Percentiles rank a stretch among this genome's conserved stretches.
Evolutionary conservation across 441 rosid genomes (phyloP).

Genomic region (Erodium texanum): DNA sequence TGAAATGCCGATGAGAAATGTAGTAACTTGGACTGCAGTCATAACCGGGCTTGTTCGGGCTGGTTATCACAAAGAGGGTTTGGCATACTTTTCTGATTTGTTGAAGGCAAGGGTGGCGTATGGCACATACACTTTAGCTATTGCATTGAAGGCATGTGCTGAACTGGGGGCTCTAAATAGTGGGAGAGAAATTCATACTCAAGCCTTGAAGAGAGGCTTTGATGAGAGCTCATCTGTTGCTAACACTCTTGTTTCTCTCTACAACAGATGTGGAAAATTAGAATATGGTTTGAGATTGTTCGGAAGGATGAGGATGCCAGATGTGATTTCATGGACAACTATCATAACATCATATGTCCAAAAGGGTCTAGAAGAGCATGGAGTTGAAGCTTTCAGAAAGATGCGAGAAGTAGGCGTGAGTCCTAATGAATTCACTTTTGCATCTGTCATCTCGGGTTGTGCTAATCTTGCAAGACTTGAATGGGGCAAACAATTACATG

Average conservation of each 20-base stretch:
- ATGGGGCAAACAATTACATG: constrained; percentile 83
- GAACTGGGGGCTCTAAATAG: constrained; percentile 40
- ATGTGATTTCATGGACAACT: constrained; percentile 84
- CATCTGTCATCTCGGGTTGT: constrained; percentile 55
- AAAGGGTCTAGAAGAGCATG: constrained; percentile 47
- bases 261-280: constrained; percentile 70
- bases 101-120: constrained; percentile 35
- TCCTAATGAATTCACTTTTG: constrained; percentile 69
- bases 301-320: constrained; percentile 47
- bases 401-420: constrained; percentile 45
- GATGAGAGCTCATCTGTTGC: constrained; percentile 47
- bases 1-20: constrained; percentile 60
- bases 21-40: constrained; percentile 75
- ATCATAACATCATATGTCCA: constrained; percentile 47
- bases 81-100: constrained; percentile 61
- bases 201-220: constrained; percentile 47
- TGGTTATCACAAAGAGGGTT: constrained; percentile 42
- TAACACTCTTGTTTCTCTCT: constrained; percentile 65
- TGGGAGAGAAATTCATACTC: constrained; percentile 76
- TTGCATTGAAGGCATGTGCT: constrained; percentile 75
- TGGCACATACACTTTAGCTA: constrained; percentile 56
- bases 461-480: constrained; percentile 50
- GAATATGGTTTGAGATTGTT: constrained; percentile 49
- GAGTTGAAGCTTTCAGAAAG: constrained; percentile 40
- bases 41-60: constrained; percentile 70